Base-by-base conservation (phyloP, 192 early-diverging fungal genomes). In the Entomortierella lignicola region DNA sequence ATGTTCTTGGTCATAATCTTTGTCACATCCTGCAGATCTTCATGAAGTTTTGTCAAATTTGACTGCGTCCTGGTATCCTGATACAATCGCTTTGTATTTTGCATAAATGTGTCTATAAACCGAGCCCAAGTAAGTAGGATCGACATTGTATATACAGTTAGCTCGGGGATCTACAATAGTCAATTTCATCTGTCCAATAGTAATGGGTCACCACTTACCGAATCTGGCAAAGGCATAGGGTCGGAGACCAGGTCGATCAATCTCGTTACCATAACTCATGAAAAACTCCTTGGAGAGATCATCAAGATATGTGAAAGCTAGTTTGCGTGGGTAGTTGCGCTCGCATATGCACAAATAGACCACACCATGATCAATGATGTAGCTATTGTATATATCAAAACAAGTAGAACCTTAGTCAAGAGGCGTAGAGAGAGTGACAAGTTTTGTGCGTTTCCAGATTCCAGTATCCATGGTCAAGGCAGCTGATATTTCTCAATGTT, bases 1-100 rank as follows among this genome's bases (percentile, higher is more conserved):
- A 99, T 96, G 85, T 99, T 99, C 77, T 94, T 96, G 32, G 94
- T 99, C 97, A 99, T 98, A 58, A 99, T 99, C 67, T 95, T 88
- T 32, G 94, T 95, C 5, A 99, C 96, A 82, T 99, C 97, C 57
- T 93, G 91, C 65, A 99, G 82, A 82, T 99, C 97, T 63, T 97
- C 95, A 80, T 98, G 96, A 32, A 99, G 83, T 82, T 95, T 96
- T 63, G 93, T 86, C 74, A 99, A 66, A 77, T 99, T 97, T 50
- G 90, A 87, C 81, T 96, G 94, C 25, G 96, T 95, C 61, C 96
- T 89, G 58, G 94, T 93, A 82, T 99, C 96, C 81, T 98, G 94
- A 84, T 97, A 99, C 62, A 96, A 90, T 65, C 94, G 92, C 85
- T 98, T 98, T 51, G 94, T 95, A 74, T 99, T 98, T 85, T 99